A percentile compares a stretch with the other conserved stretches of the same genome.
phyloP scores from a whole-genome alignment of 108 stramenopile species.

The Cyclostephanos tholiformis region DNA sequence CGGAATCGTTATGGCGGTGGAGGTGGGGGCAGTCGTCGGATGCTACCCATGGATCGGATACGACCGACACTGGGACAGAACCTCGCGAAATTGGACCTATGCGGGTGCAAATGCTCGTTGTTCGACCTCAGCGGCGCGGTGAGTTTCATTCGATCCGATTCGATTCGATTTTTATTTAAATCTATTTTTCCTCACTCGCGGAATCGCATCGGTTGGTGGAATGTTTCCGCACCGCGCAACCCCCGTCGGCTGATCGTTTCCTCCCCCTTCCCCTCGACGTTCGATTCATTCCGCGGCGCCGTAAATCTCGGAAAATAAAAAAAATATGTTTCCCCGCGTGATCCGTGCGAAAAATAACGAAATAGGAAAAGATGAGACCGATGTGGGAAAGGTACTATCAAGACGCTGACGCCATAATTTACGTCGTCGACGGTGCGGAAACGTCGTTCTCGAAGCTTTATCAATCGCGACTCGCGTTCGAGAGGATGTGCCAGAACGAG shows the following conservation, averaged over 20 bases:
- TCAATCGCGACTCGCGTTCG: conserved; percentile 31
- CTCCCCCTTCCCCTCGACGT: too few relatives aligned
- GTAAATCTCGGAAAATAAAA: too few relatives aligned
- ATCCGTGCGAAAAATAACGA: neutral
- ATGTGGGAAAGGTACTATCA: conserved; percentile 83
- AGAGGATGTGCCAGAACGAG: conserved; percentile 31
- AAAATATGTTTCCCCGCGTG: too few relatives aligned
- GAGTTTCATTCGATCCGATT: too few relatives aligned
- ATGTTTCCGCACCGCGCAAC: too few relatives aligned
- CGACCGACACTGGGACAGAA: conserved; percentile 84
- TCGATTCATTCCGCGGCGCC: too few relatives aligned
- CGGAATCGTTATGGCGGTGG: conserved; percentile 1
- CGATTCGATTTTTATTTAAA: too few relatives aligned
- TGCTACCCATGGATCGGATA: conserved; percentile 75
- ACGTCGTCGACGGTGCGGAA: conserved; percentile 55
- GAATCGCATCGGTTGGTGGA: too few relatives aligned
- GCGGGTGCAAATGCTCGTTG: conserved; percentile 67
- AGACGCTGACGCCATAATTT: conserved; percentile 80
- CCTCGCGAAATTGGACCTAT: conserved; percentile 70
- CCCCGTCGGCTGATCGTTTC: too few relatives aligned
- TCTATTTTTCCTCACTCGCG: too few relatives aligned
- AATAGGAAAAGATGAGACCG: conserved; percentile 58
- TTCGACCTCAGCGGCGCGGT: conserved; percentile 76
- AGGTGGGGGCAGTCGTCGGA: conserved; percentile 34
- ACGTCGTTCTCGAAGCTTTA: conserved; percentile 29